phyloP scores from a whole-genome alignment of 2,329 filamentous ascomycete species.

The Ramularia endophylla region DNA sequence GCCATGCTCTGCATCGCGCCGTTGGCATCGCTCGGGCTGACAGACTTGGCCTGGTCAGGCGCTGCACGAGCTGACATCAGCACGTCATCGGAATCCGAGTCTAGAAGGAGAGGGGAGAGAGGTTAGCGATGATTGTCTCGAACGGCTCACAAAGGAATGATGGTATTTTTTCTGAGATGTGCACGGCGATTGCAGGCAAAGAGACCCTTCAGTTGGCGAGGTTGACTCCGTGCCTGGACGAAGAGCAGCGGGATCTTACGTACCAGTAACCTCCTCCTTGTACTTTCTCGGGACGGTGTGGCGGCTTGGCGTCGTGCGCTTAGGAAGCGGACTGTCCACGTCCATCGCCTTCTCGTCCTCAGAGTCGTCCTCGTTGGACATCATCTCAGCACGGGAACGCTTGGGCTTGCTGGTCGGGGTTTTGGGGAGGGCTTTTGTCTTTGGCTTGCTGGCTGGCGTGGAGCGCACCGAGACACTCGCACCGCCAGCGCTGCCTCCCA shows the following conservation, averaged over 20 bases:
- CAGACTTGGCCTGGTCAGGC: too few relatives aligned
- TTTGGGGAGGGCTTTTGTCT: constrained; percentile 5
- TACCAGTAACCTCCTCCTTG: constrained; percentile 6
- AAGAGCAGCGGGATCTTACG: constrained; percentile 1
- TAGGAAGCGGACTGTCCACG: constrained; percentile 5
- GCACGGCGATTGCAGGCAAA: too few relatives aligned
- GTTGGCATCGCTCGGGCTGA: too few relatives aligned
- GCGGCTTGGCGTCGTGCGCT: constrained; percentile 15
- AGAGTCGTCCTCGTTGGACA: constrained; percentile 24
- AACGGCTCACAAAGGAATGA: too few relatives aligned
- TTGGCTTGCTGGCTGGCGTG: constrained; percentile 6
- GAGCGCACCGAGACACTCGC: constrained; percentile 3
- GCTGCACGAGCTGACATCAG: too few relatives aligned
- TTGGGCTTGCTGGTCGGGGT: constrained; percentile 14
- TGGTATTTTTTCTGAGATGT: too few relatives aligned
- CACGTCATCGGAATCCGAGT: too few relatives aligned
- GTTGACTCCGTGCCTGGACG: too few relatives aligned
- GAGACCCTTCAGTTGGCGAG: too few relatives aligned
- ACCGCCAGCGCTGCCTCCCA: constrained; percentile 1
- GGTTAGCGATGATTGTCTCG: too few relatives aligned
- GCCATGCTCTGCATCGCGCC: constrained; percentile 1
- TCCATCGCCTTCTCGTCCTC: constrained; percentile 17
- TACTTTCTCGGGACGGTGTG: constrained; percentile 8
- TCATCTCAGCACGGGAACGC: constrained; percentile 8
- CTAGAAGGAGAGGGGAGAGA: too few relatives aligned